A percentile compares a stretch with the other conserved stretches of the same genome.
Evolutionary conservation across 73 alveolate genomes (phyloP).

Genomic region (Uronychia binucleata): DNA sequence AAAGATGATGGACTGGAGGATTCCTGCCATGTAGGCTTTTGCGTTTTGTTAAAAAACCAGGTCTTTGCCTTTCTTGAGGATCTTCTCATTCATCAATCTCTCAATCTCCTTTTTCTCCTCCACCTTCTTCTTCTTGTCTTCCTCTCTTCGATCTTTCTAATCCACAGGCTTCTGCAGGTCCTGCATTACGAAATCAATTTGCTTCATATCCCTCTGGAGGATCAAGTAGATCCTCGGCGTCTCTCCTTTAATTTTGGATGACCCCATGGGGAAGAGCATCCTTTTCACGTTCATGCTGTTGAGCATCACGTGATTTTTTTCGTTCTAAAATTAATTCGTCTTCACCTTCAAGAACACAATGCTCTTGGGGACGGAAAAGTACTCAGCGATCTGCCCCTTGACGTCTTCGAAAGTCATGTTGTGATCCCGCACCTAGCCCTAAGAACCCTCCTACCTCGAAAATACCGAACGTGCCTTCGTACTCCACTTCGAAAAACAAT

Average conservation of each 20-base stretch:
- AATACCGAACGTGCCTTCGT: neutral
- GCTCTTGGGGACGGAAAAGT: neutral
- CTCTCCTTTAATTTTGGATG: neutral
- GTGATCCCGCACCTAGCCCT: neutral
- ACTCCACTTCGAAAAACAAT: neutral
- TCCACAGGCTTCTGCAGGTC: neutral
- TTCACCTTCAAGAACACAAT: neutral
- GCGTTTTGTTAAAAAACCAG: neutral
- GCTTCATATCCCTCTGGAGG: neutral
- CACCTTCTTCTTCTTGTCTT: neutral
- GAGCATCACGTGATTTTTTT: neutral
- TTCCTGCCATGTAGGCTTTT: neutral
- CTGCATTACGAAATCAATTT: neutral
- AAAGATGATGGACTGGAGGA: neutral
- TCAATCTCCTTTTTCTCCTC: neutral
- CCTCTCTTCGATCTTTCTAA: neutral
- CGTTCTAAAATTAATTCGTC: neutral
- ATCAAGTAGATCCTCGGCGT: neutral
- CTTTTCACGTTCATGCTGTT: neutral
- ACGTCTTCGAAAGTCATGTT: neutral
- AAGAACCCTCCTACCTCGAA: neutral
- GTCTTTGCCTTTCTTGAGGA: neutral
- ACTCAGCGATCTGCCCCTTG: neutral
- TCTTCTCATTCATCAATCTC: neutral
- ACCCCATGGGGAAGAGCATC: neutral